Conservation (phyloP, 2,329 filamentous ascomycete genomes). For the Dendryphion nanum region DNA sequence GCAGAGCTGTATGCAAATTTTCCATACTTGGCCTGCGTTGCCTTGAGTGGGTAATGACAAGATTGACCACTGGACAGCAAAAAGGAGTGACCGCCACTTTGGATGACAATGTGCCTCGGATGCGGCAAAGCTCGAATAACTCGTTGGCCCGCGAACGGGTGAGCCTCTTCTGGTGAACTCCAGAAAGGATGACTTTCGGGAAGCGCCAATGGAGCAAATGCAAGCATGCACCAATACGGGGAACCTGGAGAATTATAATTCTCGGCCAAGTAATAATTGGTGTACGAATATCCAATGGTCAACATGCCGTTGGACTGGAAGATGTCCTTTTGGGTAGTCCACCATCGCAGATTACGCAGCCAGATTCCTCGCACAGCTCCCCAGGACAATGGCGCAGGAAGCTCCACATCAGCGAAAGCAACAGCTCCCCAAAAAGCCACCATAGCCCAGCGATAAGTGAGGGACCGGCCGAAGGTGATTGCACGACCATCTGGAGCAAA, state of each 20-base stretch:
- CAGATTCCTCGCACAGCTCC: constrained; percentile 76
- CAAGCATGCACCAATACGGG: constrained; percentile 76
- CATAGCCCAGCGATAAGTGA: constrained; percentile 83
- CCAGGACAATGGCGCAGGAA: constrained; percentile 71
- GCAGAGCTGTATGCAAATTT: constrained; percentile 75
- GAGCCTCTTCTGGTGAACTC: constrained; percentile 64
- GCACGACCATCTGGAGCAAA: constrained; percentile 69
- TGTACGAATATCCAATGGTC: constrained; percentile 74
- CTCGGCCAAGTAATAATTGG: constrained; percentile 78
- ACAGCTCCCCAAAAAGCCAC: constrained; percentile 79
- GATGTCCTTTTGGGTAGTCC: constrained; percentile 72
- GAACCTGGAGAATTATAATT: constrained; percentile 78
- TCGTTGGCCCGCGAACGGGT: constrained; percentile 56
- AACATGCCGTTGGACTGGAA: constrained; percentile 74
- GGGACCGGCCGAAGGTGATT: constrained; percentile 74
- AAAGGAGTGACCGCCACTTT: constrained; percentile 72
- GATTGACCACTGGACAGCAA: constrained; percentile 70
- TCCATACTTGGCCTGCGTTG: constrained; percentile 79
- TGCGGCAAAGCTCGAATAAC: constrained; percentile 62
- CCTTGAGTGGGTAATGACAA: constrained; percentile 80
- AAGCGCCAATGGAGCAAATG: constrained; percentile 71
- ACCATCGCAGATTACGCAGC: constrained; percentile 73
- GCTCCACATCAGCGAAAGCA: constrained; percentile 71
- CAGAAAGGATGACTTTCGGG: constrained; percentile 72
- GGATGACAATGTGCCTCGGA: constrained; percentile 71